phyloP scores from a whole-genome alignment of 1,139 yeast species.

The Candida tropicalis region DNA sequence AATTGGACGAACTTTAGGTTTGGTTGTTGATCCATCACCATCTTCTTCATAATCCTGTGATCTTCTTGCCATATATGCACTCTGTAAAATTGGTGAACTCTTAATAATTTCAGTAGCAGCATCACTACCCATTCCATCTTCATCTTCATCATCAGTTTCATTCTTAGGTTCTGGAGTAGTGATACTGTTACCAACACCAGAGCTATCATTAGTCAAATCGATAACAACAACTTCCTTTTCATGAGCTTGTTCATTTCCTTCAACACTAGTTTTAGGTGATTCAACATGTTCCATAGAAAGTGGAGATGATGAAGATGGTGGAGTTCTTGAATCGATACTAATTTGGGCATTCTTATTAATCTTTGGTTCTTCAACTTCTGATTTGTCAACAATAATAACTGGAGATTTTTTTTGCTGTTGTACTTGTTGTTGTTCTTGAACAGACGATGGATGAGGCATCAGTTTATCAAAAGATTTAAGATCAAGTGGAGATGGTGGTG shows the following conservation, averaged over 20 bases:
- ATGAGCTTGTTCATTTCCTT: constrained; percentile 11
- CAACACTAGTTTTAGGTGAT: constrained; percentile 18
- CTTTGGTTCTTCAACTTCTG: constrained; percentile 3
- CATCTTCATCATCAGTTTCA: too few species aligned
- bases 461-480: not conserved
- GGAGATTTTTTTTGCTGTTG: not conserved
- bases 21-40: constrained; percentile 17
- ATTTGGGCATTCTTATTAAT: constrained; percentile 14
- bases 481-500: constrained; percentile 5
- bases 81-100: constrained; percentile 27
- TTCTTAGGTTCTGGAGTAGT: not conserved
- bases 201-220: constrained; percentile 1
- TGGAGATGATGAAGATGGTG: constrained; percentile 19
- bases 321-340: constrained; percentile 16
- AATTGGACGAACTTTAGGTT: constrained; percentile 53
- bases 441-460: not conserved
- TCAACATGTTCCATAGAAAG: constrained; percentile 12
- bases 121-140: constrained; percentile 3
- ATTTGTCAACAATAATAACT: constrained; percentile 4
- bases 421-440: not conserved
- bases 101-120: constrained; percentile 13
- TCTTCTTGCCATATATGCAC: constrained; percentile 18
- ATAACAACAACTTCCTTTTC: not conserved
- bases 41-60: constrained; percentile 14
- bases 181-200: not conserved